Conservation (phyloP, 768 basidiomycete species). For the Glaciozyma martinii region DNA sequence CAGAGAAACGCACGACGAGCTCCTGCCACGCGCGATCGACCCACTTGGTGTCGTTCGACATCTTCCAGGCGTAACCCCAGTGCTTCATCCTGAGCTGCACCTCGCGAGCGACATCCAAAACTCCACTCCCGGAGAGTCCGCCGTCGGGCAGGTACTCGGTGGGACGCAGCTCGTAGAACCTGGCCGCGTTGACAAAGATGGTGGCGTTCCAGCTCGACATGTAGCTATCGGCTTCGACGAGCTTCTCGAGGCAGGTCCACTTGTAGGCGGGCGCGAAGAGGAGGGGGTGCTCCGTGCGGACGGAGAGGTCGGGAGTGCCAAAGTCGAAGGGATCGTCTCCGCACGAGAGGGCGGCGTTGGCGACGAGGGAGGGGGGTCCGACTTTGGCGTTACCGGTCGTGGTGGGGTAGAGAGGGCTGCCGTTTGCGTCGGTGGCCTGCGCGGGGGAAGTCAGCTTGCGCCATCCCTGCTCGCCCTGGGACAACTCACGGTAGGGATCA, state of each 20-base stretch:
- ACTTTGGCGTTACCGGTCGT: constrained; percentile 53
- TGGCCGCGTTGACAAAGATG: constrained; percentile 78
- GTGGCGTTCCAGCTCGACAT: constrained; percentile 78
- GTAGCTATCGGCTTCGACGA: constrained; percentile 78
- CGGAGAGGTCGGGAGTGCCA: constrained; percentile 49
- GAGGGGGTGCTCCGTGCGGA: constrained; percentile 74
- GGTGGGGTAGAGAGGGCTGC: constrained; percentile 44
- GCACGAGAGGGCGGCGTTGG: constrained; percentile 52
- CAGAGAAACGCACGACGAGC: constrained; percentile 54
- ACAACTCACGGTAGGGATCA: constrained; percentile 71
- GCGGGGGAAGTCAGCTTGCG: background rate
- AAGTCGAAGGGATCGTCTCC: constrained; percentile 62
- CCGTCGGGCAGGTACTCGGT: constrained; percentile 61
- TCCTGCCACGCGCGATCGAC: constrained; percentile 76
- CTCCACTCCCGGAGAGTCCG: constrained; percentile 58
- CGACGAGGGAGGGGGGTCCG: constrained; percentile 44
- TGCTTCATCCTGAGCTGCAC: constrained; percentile 88
- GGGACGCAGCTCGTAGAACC: constrained; percentile 56
- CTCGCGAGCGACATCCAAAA: constrained; percentile 79
- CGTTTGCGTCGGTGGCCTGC: constrained; percentile 28
- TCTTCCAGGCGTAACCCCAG: constrained; percentile 68
- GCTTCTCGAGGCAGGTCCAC: constrained; percentile 67
- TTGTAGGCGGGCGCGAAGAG: constrained; percentile 86
- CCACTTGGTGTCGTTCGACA: constrained; percentile 89
- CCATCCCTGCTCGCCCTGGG: background rate